Evolutionary conservation across 176 grass and related monocot genomes (phyloP), one percentile per base, ranked within the genome.

Genomic region (Rhynchospora tenuis): DNA sequence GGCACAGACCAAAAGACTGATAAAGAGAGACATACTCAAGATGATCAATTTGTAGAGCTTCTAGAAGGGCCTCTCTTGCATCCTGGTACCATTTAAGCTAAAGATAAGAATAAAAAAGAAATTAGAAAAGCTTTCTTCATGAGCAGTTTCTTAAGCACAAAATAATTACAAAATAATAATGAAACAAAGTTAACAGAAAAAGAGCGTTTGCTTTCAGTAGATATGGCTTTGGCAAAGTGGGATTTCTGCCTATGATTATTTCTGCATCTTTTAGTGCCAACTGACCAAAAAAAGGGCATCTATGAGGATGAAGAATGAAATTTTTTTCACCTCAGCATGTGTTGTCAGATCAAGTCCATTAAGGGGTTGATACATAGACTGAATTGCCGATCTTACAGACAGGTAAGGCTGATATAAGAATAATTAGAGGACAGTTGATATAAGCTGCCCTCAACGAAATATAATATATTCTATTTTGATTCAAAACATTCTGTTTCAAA

Each of bases 271-370:
- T 99, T 54, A 99, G 59, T 78, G 89, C 93, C 86, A 99, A 92
- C 96, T 99, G 84, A 62, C n/a, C n/a, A n/a, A n/a, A n/a, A n/a
- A n/a, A 87, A 73, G 14, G 13, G 57, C 28, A 84, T 85, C 65
- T 59, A 73, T 72, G 78, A 83, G 38, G 63, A 54, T 74, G 80
- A 58, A 86, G 38, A 31, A 83, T 4, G 51, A 70, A 78, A 64
- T 56, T 42, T 46, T 23, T 60, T 82, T 86, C 80, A 95, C 96
- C 88, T 99, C 96, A 33, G 93, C 96, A 95, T 99, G 89, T 31
- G 86, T 95, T 89, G 91, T 99, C 59, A 93, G 96, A 89, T 99
- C 96, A 84, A 99, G 91, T 9, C 96, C 96, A 89, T 99, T 89
- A 66, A 99, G 42, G 20, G 93, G 89, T 66, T 99, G 64, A 85